phyloP scores from a whole-genome alignment of 441 rosid species.

The Jatropha multifida region DNA sequence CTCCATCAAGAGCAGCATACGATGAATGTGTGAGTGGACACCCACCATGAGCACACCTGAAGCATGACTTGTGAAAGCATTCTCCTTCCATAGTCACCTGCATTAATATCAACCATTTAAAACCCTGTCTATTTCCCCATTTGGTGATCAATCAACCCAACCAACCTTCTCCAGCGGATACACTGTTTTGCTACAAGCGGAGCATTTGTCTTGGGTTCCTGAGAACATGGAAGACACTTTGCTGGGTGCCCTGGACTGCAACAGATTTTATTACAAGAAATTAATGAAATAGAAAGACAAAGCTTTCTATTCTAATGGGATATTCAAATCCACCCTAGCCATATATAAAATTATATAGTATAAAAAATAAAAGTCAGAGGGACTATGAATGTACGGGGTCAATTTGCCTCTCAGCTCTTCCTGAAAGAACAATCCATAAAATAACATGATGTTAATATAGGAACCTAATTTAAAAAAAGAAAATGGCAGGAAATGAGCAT shows the following conservation, averaged over 20 bases:
- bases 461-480: background rate
- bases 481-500: background rate
- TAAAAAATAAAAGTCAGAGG: too few relatives aligned
- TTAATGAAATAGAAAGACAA: background rate
- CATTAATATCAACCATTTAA: background rate
- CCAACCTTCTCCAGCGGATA: constrained; percentile 93
- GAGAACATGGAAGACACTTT: constrained; percentile 80
- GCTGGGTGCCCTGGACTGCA: constrained; percentile 77
- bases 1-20: constrained; percentile 82
- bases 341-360: background rate
- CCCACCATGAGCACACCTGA: constrained; percentile 93
- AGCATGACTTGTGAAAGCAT: constrained; percentile 91
- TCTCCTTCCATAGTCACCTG: constrained; percentile 97
- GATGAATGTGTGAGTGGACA: constrained; percentile 92
- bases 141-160: background rate
- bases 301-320: too few relatives aligned
- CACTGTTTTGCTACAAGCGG: constrained; percentile 82
- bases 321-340: background rate
- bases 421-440: constrained; percentile 33
- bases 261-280: background rate
- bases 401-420: constrained; percentile 54
- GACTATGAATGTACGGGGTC: constrained; percentile 50
- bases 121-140: too few relatives aligned
- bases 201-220: constrained; percentile 97
- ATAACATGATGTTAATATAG: background rate